Evolutionary conservation across 345 rosid genomes (phyloP).

Genomic region (Citrus cavaleriei): DNA sequence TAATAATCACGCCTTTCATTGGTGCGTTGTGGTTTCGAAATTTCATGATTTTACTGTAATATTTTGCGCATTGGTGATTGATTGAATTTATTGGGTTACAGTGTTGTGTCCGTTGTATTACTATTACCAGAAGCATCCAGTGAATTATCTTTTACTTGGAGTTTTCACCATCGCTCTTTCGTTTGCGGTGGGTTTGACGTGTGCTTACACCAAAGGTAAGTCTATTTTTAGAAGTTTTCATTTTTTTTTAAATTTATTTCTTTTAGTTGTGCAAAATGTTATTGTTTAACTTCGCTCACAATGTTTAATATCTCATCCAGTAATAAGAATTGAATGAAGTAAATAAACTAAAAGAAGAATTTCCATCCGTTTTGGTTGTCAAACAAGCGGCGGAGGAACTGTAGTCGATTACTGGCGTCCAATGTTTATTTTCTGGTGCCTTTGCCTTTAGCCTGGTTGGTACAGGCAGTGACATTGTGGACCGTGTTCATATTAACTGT

Average conservation of each 20-base stretch:
- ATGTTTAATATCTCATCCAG: no score
- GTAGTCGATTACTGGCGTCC: not conserved
- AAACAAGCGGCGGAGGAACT: not conserved
- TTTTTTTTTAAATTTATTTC: not conserved
- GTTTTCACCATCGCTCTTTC: conserved; percentile 71
- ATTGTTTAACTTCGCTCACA: not conserved
- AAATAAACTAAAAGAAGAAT: not conserved
- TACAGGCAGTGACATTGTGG: not conserved
- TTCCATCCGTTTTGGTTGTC: not conserved
- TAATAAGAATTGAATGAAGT: no score
- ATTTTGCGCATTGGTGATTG: not conserved
- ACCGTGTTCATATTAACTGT: not conserved
- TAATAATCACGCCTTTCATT: conserved; percentile 67
- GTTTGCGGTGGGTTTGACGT: conserved; percentile 80
- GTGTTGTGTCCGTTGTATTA: conserved; percentile 75
- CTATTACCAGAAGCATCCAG: conserved; percentile 88
- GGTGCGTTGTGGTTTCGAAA: conserved; percentile 28
- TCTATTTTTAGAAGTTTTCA: not conserved
- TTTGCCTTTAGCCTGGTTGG: not conserved
- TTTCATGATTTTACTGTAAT: not conserved
- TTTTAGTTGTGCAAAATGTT: not conserved
- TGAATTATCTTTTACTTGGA: conserved; percentile 73
- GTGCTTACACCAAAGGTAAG: conserved; percentile 77
- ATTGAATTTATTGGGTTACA: conserved; percentile 25
- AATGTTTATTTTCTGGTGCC: no score